Evolutionary conservation across 345 rosid species (phyloP).

Genomic region (Rubroshorea leprosula): DNA sequence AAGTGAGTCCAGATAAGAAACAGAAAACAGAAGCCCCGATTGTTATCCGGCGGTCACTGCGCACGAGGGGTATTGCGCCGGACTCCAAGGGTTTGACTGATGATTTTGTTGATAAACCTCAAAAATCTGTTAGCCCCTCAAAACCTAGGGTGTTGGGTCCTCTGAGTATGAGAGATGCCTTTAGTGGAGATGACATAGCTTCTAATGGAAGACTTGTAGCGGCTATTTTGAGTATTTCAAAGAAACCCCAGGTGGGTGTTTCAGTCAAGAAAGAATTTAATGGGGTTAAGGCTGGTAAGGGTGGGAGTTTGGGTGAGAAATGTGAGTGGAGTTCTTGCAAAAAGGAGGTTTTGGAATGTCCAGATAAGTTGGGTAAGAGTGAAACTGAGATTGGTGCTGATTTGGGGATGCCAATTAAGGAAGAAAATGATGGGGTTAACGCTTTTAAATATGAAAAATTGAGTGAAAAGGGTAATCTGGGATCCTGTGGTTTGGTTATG

Average conservation of each 20-base stretch:
- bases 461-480: background rate
- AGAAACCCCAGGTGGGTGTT: conserved; percentile 14
- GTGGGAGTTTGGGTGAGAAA: conserved; percentile 14
- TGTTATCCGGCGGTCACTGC: conserved; percentile 58
- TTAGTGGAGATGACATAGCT: conserved; percentile 20
- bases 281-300: conserved; percentile 1
- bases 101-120: conserved; percentile 5
- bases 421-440: conserved; percentile 3
- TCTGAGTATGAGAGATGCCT: conserved; percentile 41
- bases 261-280: background rate
- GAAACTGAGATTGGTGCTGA: no score
- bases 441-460: no score
- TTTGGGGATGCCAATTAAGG: background rate
- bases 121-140: conserved; percentile 4
- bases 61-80: conserved; percentile 63
- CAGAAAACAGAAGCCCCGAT: conserved; percentile 36
- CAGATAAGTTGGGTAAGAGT: background rate
- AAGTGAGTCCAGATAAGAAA: conserved; percentile 36
- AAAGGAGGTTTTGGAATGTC: background rate
- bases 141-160: conserved; percentile 34
- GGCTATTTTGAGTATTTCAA: conserved; percentile 25
- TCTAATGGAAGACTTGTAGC: conserved; percentile 31
- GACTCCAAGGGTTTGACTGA: conserved; percentile 39
- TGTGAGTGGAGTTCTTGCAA: conserved; percentile 2
- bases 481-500: conserved; percentile 1